Evolutionary conservation across 2,329 filamentous ascomycete species (phyloP), one percentile per base, ranked within the genome.

Genomic region (Trichoderma simmonsii): DNA sequence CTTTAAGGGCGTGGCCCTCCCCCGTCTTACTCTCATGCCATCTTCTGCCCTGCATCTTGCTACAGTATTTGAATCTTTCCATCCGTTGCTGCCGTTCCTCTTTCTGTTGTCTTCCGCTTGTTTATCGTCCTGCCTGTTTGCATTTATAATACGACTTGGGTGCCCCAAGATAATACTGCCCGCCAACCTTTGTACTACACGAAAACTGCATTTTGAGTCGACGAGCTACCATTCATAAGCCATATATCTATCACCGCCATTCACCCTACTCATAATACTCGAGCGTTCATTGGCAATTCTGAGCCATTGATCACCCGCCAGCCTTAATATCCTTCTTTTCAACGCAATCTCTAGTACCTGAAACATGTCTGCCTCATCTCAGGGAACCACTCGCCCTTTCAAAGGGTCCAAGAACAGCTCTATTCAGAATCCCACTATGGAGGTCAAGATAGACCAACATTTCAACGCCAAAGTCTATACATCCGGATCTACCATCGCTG

Each of bases 401-500:
- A 72, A 64, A 54, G 66, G 59, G 51, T 60, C 71, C 3, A 72
- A 72, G 34, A 71, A 9, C 51, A 64, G 54, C 56, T 34, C 64
- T 60, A n/a, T 39, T 8, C 73, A 73, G 69, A 82, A 80, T 75
- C 77, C 83, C 48, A 81, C 78, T 76, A 83, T 89, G 76, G 80
- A 82, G 57, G 81, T 90, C 78, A 80, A 82, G 66, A 82, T 90
- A 66, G 81, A 87, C 75, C 82, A 85, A 78, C 86, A 89, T 81
- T 88, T 83, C 79, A 82, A 75, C 73, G 84, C 85, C 77, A 88
- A 86, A 78, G 83, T 88, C 61, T 90, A 89, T 79, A 88, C 86
- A 5, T 86, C 87, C 0, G 83, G 83, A n/a, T 86, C 86, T 15
- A 79, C 82, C 73, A 80, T 90, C 63, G 80, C 82, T 11, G 88